These are phyloP conservation scores for Paramyrothecium roridum DNA, from an alignment of 2,329 filamentous ascomycete genomes.

Conservation along the genomic window DNA sequence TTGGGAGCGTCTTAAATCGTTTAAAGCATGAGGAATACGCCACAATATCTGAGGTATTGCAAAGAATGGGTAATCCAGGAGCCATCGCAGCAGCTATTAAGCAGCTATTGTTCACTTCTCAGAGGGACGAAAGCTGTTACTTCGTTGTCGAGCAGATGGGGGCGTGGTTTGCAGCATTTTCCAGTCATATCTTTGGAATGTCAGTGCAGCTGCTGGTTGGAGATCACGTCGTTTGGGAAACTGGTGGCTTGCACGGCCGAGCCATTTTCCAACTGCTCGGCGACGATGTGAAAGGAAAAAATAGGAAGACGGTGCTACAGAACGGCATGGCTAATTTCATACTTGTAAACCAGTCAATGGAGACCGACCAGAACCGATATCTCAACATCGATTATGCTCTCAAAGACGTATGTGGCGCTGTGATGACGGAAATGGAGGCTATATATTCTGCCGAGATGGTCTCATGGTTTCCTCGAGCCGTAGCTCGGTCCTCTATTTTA, in stretches of 20 bases:
- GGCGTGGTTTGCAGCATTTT: neutral
- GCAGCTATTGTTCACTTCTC: neutral
- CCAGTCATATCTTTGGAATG: neutral
- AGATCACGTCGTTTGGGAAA: neutral
- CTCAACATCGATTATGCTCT: neutral
- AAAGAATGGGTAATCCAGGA: too few relatives aligned
- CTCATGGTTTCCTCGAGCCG: too few relatives aligned
- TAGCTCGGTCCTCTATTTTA: neutral
- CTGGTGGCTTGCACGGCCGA: neutral
- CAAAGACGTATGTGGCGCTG: neutral
- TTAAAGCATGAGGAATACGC: neutral
- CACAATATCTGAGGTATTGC: neutral
- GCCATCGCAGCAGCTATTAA: neutral
- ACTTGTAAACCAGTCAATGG: neutral
- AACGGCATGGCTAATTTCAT: too few relatives aligned
- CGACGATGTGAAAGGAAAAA: too few relatives aligned
- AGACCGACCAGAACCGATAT: too few relatives aligned
- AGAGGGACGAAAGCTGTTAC: neutral
- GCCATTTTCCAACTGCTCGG: neutral
- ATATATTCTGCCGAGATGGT: too few relatives aligned
- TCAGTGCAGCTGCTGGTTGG: neutral
- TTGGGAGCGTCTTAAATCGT: neutral
- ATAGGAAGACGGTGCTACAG: too few relatives aligned
- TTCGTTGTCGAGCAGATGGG: neutral
- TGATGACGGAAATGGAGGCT: too few relatives aligned